Evolutionary conservation across 2,329 filamentous ascomycete genomes (phyloP), one percentile per base, ranked within the genome.

Genomic region (Ceratocystis colombiana): DNA sequence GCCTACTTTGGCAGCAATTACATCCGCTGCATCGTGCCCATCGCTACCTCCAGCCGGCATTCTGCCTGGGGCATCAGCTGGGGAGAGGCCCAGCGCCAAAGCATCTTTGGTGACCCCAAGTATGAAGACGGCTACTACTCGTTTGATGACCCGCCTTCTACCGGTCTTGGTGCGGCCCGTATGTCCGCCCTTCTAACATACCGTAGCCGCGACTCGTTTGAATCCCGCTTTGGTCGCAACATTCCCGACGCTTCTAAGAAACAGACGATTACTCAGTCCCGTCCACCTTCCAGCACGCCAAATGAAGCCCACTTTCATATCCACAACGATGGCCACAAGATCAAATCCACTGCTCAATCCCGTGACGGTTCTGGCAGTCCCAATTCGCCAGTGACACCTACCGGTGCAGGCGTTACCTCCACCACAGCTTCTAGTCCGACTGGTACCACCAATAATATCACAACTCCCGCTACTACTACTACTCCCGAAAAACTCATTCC

Each of bases 171-270:
- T 12, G 94, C 94, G 6, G 94, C 94, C 30, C 90, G 94, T 72
- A 99, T 99, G 94, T 90, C 92, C 67, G 94, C 94, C 1, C 83
- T 99, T 46, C 80, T 99, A 71, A 99, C 94, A 5, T 99, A 99
- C 77, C 86, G 94, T 71, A 96, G 91, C 74, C 89, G 94, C 64
- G 93, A 99, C 77, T 97, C 94, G 0, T 99, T 99, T 71, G 94
- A 99, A 78, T 85, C 91, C 20, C 86, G 94, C 3, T 99, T 99
- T 73, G 94, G 94, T 20, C 85, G 94, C 67, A 97, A 96, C 74
- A 93, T 85, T 1, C 92, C 92, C 0, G 91, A 97, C 73, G 85
- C 91, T 0, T 88, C 88, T 5, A 89, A 88, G 73, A 83, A 86
- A 66, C 90, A 96, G 74, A 90, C 87, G 59, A 96, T 96, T 72